These are phyloP conservation scores for Salix purpurea DNA, from an alignment of 345 rosid species.

Conservation along the genomic window DNA sequence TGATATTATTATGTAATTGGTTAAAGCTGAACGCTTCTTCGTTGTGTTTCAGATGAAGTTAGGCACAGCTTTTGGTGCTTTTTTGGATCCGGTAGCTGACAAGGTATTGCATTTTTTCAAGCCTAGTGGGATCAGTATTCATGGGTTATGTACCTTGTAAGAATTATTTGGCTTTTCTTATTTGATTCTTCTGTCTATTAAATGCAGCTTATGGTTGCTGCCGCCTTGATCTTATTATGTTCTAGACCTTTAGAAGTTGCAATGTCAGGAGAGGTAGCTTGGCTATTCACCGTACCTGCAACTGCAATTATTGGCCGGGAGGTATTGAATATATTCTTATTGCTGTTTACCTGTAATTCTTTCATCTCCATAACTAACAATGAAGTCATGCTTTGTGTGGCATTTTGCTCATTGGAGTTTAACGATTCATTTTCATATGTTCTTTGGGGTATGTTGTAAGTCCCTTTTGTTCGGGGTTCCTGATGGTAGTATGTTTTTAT, in stretches of 20 bases:
- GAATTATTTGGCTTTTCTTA: background rate
- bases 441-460: background rate
- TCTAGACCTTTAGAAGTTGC: slow-evolving; percentile 61
- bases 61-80: slow-evolving; percentile 92
- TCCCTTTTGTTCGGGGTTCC: background rate
- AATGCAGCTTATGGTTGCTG: slow-evolving; percentile 96
- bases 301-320: slow-evolving; percentile 92
- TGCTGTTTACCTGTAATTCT: too few species aligned
- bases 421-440: background rate
- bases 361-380: background rate
- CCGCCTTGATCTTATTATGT: slow-evolving; percentile 82
- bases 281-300: slow-evolving; percentile 84
- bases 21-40: background rate
- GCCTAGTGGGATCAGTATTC: background rate
- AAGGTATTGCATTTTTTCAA: slow-evolving; percentile 43
- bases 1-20: background rate
- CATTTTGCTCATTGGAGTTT: background rate
- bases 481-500: background rate
- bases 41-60: slow-evolving; percentile 64
- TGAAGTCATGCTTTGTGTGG: background rate
- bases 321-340: slow-evolving; percentile 40
- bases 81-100: slow-evolving; percentile 98
- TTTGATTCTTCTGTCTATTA: slow-evolving; percentile 10
- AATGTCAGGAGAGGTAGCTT: slow-evolving; percentile 57
- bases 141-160: background rate